A percentile compares a stretch with the other conserved stretches of the same genome.
Conservation (phyloP, 78 protist genomes). For the Protostelium mycophagum region DNA sequence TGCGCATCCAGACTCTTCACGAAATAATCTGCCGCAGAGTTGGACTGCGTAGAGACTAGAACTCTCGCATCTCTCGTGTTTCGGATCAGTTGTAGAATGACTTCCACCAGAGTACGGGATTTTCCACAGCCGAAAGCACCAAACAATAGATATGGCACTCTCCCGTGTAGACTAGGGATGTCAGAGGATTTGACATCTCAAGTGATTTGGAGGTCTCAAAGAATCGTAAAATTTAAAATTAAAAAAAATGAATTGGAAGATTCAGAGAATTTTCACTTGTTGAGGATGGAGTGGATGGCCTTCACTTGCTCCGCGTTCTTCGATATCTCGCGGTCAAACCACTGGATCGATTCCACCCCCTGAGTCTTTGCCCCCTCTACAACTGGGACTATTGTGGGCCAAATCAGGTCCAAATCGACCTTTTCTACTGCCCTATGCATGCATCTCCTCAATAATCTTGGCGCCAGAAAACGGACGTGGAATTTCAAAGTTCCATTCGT, state of each 20-base stretch:
- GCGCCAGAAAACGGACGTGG: not conserved
- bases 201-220: too few relatives aligned
- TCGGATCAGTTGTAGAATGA: not conserved
- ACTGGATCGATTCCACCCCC: not conserved
- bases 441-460: not conserved
- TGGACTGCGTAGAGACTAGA: not conserved
- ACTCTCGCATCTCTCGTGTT: not conserved
- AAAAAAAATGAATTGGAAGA: not conserved
- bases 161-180: not conserved
- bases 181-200: too few relatives aligned
- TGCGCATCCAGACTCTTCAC: not conserved
- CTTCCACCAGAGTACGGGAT: not conserved
- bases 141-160: not conserved
- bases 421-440: not conserved
- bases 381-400: not conserved
- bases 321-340: not conserved
- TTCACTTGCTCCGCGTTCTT: not conserved
- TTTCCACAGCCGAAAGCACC: not conserved
- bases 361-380: not conserved
- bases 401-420: not conserved
- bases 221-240: too few relatives aligned
- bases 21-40: not conserved
- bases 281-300: not conserved
- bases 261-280: not conserved
- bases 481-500: too few relatives aligned